Evolutionary conservation across 2,329 filamentous ascomycete species (phyloP), one percentile per base, ranked within the genome.

Genomic region (Colletotrichum sp.): DNA sequence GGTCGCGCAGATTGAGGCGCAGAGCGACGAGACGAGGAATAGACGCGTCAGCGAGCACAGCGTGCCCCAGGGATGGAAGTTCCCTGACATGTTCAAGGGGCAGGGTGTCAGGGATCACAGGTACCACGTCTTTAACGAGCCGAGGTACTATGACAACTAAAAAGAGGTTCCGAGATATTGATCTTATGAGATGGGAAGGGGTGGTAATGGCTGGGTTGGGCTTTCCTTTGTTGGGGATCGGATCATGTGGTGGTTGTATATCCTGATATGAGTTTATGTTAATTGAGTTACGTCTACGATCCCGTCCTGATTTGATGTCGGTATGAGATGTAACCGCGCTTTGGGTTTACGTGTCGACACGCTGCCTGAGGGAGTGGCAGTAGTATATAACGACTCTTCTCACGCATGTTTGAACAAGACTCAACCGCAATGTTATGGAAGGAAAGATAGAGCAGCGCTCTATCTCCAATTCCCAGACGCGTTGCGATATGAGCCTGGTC

Each of bases 121-220:
- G 76, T 99, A 99, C 85, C 97, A 99, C 85, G 97, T 99, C 34
- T 99, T 99, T 85, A 91, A 98, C 80, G 95, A 98, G 87, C 96
- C 96, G 66, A 90, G 95, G 83, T 98, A 97, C 83, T 93, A 85
- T 78, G 84, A 82, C 66, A 86, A 86, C 72, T 87, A 71, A 76
- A 21, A 52, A 52, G n/a, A 52, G 44, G 44, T 52, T 52, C 39
- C 57, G 76, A 78, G 59, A 32, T 36, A 34, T 32, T 36, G 59
- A 36, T 21, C n/a, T 63, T 15, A 36, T 32, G 59, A 63, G 32
- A 18, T 12, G 30, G 34, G 34, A 26, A 34, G 13, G 13, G 10
- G 28, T 60, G 49, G 36, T 57, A 44, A 8, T 60, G n/a, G 44
- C 32, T 12, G 12, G 44, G 21, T 24, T 52, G 18, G 59, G 28